Percentiles rank a stretch among this genome's conserved stretches.
Conservation (phyloP, 2,329 filamentous ascomycete genomes). For the Aureobasidium subglaciale region DNA sequence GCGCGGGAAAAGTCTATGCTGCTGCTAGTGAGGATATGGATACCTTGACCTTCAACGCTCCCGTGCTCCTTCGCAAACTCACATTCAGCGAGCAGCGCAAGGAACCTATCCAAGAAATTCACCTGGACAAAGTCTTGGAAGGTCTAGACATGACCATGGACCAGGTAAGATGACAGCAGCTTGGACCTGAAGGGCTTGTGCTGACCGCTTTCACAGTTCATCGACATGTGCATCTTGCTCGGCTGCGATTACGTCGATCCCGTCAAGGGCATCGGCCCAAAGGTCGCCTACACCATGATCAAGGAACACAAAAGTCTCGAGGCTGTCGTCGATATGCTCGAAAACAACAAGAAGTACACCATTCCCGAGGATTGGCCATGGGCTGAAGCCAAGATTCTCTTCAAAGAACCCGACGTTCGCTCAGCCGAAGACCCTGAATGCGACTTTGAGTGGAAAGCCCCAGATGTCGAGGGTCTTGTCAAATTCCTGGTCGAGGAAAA, state of each 20-base stretch:
- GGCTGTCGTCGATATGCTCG: constrained; percentile 72
- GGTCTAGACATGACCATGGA: constrained; percentile 81
- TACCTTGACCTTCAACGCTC: constrained; percentile 88
- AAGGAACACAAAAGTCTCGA: constrained; percentile 86
- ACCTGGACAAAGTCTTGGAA: constrained; percentile 76
- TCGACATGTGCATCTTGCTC: constrained; percentile 94
- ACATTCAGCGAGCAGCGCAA: constrained; percentile 97
- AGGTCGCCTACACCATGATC: constrained; percentile 87
- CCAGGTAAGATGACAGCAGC: constrained; percentile 50
- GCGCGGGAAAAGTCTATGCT: constrained; percentile 90
- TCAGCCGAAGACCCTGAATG: constrained; percentile 76
- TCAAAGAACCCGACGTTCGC: constrained; percentile 84
- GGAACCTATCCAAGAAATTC: constrained; percentile 94
- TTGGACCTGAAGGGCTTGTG: neutral
- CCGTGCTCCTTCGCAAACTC: constrained; percentile 82
- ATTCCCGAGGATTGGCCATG: constrained; percentile 97
- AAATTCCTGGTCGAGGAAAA: constrained; percentile 89
- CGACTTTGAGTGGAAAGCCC: constrained; percentile 96
- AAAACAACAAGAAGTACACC: constrained; percentile 71
- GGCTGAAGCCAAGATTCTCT: constrained; percentile 81
- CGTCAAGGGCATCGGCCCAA: constrained; percentile 87
- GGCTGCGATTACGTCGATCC: constrained; percentile 98
- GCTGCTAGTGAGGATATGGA: constrained; percentile 99
- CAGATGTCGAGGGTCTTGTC: constrained; percentile 82
- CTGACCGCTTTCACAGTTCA: constrained; percentile 56